Evolutionary conservation across 2,329 filamentous ascomycete genomes (phyloP).

Genomic region (Stachybotrys echinatus): DNA sequence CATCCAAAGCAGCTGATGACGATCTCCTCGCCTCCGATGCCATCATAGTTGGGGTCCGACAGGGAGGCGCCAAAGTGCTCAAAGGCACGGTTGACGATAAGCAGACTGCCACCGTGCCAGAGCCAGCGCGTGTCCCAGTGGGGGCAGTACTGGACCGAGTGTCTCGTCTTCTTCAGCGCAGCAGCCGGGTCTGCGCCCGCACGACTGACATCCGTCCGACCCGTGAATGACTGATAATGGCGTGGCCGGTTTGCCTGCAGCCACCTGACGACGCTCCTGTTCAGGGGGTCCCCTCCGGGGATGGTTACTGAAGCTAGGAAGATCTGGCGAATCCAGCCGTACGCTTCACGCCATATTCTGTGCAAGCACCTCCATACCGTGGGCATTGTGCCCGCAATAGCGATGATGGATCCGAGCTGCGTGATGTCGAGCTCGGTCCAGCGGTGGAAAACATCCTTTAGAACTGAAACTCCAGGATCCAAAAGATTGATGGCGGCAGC

Average conservation of each 20-base stretch:
- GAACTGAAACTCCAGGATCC: conserved; percentile 26
- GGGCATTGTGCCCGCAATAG: conserved; percentile 35
- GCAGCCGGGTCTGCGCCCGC: conserved; percentile 28
- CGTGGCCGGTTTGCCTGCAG: conserved; percentile 32
- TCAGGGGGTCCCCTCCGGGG: conserved; percentile 37
- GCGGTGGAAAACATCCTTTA: conserved; percentile 29
- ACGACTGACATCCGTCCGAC: conserved; percentile 31
- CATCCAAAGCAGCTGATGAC: conserved; percentile 45
- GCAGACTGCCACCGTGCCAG: conserved; percentile 38
- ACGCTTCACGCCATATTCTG: conserved; percentile 28
- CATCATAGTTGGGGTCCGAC: conserved; percentile 37
- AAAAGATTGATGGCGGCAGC: conserved; percentile 12
- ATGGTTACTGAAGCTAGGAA: conserved; percentile 39
- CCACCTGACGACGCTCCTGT: conserved; percentile 39
- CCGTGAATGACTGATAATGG: conserved; percentile 36
- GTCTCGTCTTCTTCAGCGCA: conserved; percentile 33
- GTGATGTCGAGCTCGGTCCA: conserved; percentile 42
- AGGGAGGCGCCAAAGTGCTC: conserved; percentile 29
- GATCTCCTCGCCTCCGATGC: conserved; percentile 39
- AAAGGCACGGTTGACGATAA: conserved; percentile 38
- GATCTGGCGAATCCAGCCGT: conserved; percentile 33
- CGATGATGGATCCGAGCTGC: conserved; percentile 37
- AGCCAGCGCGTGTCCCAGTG: conserved; percentile 43
- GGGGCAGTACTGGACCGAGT: conserved; percentile 37
- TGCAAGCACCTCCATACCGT: conserved; percentile 32